Evolutionary conservation across 2,329 filamentous ascomycete species (phyloP).

Genomic region (Hansfordia pulvinata): DNA sequence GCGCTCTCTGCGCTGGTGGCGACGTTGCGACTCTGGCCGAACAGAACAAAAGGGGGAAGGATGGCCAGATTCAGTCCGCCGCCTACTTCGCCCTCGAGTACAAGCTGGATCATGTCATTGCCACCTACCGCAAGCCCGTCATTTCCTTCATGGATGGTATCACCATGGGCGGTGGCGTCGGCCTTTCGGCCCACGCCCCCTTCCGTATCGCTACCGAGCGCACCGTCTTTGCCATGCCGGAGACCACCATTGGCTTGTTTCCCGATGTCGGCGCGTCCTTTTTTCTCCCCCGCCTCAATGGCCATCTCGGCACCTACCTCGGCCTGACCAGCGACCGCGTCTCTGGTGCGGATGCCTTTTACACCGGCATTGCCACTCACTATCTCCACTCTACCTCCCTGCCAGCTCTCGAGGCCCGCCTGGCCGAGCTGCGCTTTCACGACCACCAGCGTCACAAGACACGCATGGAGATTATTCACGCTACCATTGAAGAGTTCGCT

Average conservation of each 20-base stretch:
- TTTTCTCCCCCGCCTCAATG: constrained; percentile 84
- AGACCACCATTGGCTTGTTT: constrained; percentile 97
- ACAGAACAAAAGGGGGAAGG: constrained; percentile 52
- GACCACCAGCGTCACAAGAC: constrained; percentile 54
- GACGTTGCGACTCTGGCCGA: constrained; percentile 72
- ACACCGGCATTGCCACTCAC: constrained; percentile 86
- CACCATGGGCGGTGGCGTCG: constrained; percentile 96
- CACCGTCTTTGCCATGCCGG: constrained; percentile 95
- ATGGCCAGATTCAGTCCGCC: constrained; percentile 61
- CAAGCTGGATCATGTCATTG: constrained; percentile 87
- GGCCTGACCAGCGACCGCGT: constrained; percentile 80
- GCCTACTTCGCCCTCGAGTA: constrained; percentile 95
- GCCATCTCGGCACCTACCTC: constrained; percentile 78
- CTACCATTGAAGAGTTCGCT: constrained; percentile 82
- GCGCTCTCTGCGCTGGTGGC: constrained; percentile 84
- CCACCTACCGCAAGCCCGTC: constrained; percentile 86
- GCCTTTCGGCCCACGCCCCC: constrained; percentile 85
- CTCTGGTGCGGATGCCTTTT: constrained; percentile 74
- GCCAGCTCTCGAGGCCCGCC: constrained; percentile 65
- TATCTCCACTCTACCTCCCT: constrained; percentile 88
- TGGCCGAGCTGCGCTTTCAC: constrained; percentile 79
- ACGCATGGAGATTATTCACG: constrained; percentile 62
- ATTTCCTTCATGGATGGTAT: constrained; percentile 95
- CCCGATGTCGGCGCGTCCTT: constrained; percentile 95
- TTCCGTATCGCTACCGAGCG: constrained; percentile 94